Evolutionary conservation across 2,329 filamentous ascomycete species (phyloP), one percentile per base, ranked within the genome.

Genomic region (Microthyrium microscopicum): DNA sequence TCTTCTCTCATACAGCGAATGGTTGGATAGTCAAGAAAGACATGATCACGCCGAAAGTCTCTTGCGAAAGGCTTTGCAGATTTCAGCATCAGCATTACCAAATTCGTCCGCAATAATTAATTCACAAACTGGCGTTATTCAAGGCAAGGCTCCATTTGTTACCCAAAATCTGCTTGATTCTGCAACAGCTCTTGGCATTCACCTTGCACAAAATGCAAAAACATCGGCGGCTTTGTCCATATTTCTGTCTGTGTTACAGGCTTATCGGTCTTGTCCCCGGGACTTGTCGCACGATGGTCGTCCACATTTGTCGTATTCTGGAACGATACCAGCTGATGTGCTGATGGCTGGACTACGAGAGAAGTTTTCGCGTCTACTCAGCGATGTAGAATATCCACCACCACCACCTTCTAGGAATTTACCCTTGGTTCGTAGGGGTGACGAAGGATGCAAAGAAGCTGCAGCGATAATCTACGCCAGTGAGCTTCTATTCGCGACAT

Each of bases 391-490:
- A 26, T 92, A 84, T 48, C 84, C 87, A 0, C 53, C 71, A 0
- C 67, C 79, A 0, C 78, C 76, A 0, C 61, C 70, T 0, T 74
- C 80, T 31, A 85, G 85, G 34, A 70, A 77, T 29, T 57, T 68
- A 3, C 64, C 76, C 0, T 72, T 85, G 0, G 56, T 65, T 36
- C 76, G 81, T 29, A 70, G 68, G 35, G 49, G 71, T 7, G 61
- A 66, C 19, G 72, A 80, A 5, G 44, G 47, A 42, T 94, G 85
- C 53, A 77, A 89, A 42, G 85, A 94, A 54, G 83, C 84, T 3
- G 82, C 73, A 0, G 57, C 94, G 11, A 84, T 83, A 63, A 68
- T 84, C 17, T 89, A 93, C 54, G 87, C 95, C 41, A 87, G 87
- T 38, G 87, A 95, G 57, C 92, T 95, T 33, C 66, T 95, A 20